Percentiles rank a stretch among this genome's conserved stretches.
Evolutionary conservation across 1,284 basidiomycete species (phyloP).

Genomic region (Exobasidium cylindrosporum): DNA sequence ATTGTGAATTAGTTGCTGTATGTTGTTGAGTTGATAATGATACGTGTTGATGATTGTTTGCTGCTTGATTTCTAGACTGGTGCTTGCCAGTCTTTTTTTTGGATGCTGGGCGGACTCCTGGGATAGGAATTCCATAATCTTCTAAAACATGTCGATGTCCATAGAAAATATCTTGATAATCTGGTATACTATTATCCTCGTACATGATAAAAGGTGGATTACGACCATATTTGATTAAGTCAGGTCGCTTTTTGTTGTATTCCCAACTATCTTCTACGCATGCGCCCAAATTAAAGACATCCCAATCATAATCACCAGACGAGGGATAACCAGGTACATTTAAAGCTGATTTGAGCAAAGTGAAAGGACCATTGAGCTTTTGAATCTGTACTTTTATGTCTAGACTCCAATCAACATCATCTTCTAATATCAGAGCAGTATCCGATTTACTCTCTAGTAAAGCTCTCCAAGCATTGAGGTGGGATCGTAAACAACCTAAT

Average conservation of each 20-base stretch:
- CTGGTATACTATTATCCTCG: not conserved
- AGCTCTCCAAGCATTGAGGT: not conserved
- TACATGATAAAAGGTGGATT: not conserved
- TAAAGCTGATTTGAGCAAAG: not conserved
- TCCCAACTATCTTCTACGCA: not conserved
- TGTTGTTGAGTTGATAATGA: too few species aligned
- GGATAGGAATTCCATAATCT: not conserved
- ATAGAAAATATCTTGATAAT: not conserved
- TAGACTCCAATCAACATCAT: not conserved
- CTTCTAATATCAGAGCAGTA: not conserved
- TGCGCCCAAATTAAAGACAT: not conserved
- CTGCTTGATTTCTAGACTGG: not conserved
- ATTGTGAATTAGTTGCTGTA: too few species aligned
- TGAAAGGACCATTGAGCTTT: not conserved
- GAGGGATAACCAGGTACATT: not conserved
- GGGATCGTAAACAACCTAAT: not conserved
- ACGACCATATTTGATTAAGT: not conserved
- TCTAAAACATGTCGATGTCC: not conserved
- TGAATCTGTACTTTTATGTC: not conserved
- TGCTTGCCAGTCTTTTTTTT: too few species aligned
- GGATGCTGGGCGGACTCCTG: not conserved
- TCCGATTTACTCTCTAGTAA: not conserved
- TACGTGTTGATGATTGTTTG: too few species aligned
- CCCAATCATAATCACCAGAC: not conserved
- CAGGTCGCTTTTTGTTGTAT: not conserved